Evolutionary conservation across 805 yeast genomes (phyloP).

Genomic region (Phaffomyces thermotolerans): DNA sequence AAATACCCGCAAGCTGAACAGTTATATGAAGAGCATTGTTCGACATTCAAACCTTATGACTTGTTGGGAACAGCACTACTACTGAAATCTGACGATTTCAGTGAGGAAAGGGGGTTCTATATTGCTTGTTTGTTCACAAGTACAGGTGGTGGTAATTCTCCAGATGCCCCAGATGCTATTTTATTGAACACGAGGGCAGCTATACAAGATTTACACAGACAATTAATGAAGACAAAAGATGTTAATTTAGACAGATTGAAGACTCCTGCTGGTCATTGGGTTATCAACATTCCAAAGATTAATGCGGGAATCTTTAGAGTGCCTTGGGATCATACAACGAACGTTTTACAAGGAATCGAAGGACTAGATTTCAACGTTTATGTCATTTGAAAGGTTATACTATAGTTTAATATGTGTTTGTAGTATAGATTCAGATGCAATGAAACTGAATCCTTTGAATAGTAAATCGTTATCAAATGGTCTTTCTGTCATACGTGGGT

Average conservation of each 20-base stretch:
- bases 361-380: slow-evolving; percentile 38
- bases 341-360: slow-evolving; percentile 31
- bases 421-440: slow-evolving; percentile 33
- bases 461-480: slow-evolving; percentile 15
- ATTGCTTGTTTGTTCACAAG: slow-evolving; percentile 72
- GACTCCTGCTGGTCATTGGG: slow-evolving; percentile 12
- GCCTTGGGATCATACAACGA: slow-evolving; percentile 70
- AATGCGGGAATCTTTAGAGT: slow-evolving; percentile 76
- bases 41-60: slow-evolving; percentile 18
- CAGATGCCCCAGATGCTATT: slow-evolving; percentile 39
- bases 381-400: slow-evolving; percentile 22
- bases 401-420: slow-evolving; percentile 19
- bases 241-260: background rate
- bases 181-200: slow-evolving; percentile 44
- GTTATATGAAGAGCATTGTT: slow-evolving; percentile 30
- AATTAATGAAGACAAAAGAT: slow-evolving; percentile 21
- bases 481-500: too few species aligned
- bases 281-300: slow-evolving; percentile 64
- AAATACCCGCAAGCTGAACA: slow-evolving; percentile 52
- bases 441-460: slow-evolving; percentile 39
- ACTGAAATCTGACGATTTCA: slow-evolving; percentile 28
- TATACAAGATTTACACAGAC: slow-evolving; percentile 36
- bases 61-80: slow-evolving; percentile 52
- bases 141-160: slow-evolving; percentile 37
- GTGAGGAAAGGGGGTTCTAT: slow-evolving; percentile 18